Evolutionary conservation across 2,329 filamentous ascomycete genomes (phyloP).

Genomic region (Eutypa lata): DNA sequence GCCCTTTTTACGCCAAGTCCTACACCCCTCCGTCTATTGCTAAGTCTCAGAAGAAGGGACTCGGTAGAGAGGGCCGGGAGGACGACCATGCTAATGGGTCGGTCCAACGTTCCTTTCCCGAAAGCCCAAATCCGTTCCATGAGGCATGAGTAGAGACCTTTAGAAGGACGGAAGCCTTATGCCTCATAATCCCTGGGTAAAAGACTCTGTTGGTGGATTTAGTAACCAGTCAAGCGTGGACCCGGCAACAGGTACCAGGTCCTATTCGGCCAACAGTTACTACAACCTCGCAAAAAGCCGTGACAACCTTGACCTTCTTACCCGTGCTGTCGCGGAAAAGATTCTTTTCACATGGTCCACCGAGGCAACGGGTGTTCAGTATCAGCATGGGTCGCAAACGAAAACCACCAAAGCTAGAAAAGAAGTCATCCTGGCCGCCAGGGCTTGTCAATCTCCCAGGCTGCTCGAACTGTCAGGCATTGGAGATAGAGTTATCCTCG

Average conservation of each 20-base stretch:
- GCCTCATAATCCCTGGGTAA: not conserved
- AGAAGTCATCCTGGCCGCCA: slow-evolving; percentile 59
- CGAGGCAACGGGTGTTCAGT: not conserved
- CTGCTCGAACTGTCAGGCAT: slow-evolving; percentile 61
- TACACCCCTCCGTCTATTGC: slow-evolving; percentile 4
- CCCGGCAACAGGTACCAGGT: not conserved
- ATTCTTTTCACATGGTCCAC: not conserved
- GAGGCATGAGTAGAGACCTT: slow-evolving; percentile 1
- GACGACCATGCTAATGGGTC: not conserved
- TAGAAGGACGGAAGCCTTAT: not conserved
- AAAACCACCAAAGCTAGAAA: not conserved
- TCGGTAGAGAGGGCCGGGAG: not conserved
- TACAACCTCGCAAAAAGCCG: slow-evolving; percentile 1
- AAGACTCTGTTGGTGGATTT: not conserved
- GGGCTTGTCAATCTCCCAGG: slow-evolving; percentile 54
- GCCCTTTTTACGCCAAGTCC: slow-evolving; percentile 26
- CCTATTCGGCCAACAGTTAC: not conserved
- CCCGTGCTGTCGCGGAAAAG: slow-evolving; percentile 2
- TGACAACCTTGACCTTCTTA: slow-evolving; percentile 2
- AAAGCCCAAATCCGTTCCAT: not conserved
- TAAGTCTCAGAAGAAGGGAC: not conserved
- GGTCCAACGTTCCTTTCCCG: not conserved
- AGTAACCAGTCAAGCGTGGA: not conserved
- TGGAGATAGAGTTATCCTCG: slow-evolving; percentile 34
- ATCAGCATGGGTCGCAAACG: not conserved